phyloP scores from a whole-genome alignment of 2,329 filamentous ascomycete species.

The Aureobasidium sp. region DNA sequence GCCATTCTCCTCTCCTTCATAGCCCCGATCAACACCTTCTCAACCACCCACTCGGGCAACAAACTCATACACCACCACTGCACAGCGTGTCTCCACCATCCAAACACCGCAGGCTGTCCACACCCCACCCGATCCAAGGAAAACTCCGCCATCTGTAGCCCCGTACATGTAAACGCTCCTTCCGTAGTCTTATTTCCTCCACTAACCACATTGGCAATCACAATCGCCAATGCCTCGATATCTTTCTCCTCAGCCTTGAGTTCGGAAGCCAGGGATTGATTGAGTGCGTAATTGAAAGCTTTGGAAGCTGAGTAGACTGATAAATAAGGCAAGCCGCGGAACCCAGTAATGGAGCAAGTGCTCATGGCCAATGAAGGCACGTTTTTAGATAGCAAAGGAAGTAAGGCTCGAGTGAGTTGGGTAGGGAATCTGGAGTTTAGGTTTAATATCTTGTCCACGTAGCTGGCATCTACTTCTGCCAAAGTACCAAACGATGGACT shows the following conservation, averaged over 20 bases:
- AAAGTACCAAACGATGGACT: conserved; percentile 32
- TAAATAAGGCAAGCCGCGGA: conserved; percentile 41
- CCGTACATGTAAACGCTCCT: conserved; percentile 22
- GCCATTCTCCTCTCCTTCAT: conserved; percentile 16
- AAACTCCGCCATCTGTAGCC: conserved; percentile 19
- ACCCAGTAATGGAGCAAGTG: conserved; percentile 41
- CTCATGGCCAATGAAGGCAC: conserved; percentile 45
- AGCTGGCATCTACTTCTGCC: conserved; percentile 28
- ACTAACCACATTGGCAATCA: conserved; percentile 30
- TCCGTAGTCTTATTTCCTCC: conserved; percentile 20
- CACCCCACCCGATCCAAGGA: conserved; percentile 22
- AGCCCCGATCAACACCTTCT: conserved; percentile 12
- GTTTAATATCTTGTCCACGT: conserved; percentile 39
- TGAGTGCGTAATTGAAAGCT: conserved; percentile 38
- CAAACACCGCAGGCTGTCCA: conserved; percentile 19
- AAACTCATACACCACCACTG: conserved; percentile 19
- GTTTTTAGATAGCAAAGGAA: conserved; percentile 38
- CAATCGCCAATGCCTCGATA: conserved; percentile 35
- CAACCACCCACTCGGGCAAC: conserved; percentile 18
- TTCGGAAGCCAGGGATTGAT: conserved; percentile 37
- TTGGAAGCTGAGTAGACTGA: conserved; percentile 42
- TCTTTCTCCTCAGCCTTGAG: conserved; percentile 31
- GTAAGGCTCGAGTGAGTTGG: conserved; percentile 40
- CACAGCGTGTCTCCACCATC: conserved; percentile 23
- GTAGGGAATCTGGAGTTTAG: conserved; percentile 46